Evolutionary conservation across 169 alveolate species (phyloP), one percentile per base, ranked within the genome.

Genomic region (Cryptosporidium meleagridis): DNA sequence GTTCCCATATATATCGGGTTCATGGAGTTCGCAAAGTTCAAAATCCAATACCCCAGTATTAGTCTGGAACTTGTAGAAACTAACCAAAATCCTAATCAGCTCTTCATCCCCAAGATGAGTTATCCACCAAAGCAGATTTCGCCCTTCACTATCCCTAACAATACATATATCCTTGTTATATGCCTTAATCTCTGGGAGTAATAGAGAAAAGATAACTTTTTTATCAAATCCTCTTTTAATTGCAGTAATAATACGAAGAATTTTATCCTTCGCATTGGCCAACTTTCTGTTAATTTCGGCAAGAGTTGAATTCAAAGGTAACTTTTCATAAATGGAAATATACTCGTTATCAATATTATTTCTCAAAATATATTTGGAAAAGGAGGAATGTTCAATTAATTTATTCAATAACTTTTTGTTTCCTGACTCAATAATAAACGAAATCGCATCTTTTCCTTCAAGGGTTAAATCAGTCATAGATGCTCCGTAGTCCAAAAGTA

Each of bases 1-100:
- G 35, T 80, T 44, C 18, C 89, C 89, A 41, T 80, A 80, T 61
- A 80, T 80, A 51, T 80, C 89, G 9, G 89, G 75, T 35, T 80
- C 75, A 48, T 80, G 72, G 4, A 80, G 23, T 23, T 65, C 75
- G 29, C 89, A 80, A 26, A 62, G 67, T 29, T 80, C 89, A 26
- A 62, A 80, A 16, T 80, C 89, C 29, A 80, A 45, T 0, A 65
- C 29, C 65, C 75, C 75, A 33, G 69, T 80, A 37, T 39, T 59
- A n/a, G 75, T 80, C 33, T 80, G 89, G 5, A 65, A 23, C 26
- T 44, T 48, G 75, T 80, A 80, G 53, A 80, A 80, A 55, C 62
- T 45, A 8, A 80, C 69, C 41, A 80, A 21, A 29, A 59, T 3
- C 29, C 33, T 37, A 3, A 62, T 80, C 9, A 80, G 62, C 21